Percentiles rank a stretch among this genome's conserved stretches.
Conservation (phyloP, 768 basidiomycete species). For the Naganishia randhawae region DNA sequence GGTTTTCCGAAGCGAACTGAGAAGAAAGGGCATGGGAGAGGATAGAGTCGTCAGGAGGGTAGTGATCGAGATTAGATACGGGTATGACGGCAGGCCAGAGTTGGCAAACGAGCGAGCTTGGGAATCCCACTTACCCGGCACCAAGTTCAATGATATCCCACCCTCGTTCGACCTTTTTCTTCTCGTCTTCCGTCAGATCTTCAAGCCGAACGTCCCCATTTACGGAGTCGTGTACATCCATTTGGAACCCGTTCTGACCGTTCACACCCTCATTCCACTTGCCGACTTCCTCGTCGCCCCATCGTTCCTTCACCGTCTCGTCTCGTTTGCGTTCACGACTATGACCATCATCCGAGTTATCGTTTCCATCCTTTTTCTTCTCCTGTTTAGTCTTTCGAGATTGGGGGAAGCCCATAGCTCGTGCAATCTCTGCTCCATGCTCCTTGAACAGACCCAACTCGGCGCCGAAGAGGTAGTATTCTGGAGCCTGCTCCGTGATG, state of each 20-base stretch:
- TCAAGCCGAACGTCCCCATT: too few species aligned
- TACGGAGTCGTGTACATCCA: constrained; percentile 1
- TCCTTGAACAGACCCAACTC: constrained; percentile 79
- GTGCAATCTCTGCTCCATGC: constrained; percentile 70
- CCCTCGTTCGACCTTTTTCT: constrained; percentile 30
- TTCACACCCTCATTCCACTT: constrained; percentile 55
- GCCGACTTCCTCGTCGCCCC: constrained; percentile 53
- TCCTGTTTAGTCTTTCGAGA: constrained; percentile 12
- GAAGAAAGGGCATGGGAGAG: neutral
- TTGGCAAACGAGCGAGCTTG: neutral
- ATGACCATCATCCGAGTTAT: constrained; percentile 16
- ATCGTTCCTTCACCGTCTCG: constrained; percentile 38
- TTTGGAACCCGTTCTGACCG: constrained; percentile 46
- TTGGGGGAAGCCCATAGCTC: constrained; percentile 61
- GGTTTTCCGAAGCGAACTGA: constrained; percentile 80
- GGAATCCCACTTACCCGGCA: constrained; percentile 67
- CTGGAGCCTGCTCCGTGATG: constrained; percentile 47
- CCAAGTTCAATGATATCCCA: constrained; percentile 80
- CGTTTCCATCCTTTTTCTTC: constrained; percentile 30
- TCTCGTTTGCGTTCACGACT: neutral
- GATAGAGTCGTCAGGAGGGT: neutral
- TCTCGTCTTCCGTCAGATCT: constrained; percentile 4
- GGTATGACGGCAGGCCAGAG: neutral
- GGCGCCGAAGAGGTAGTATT: constrained; percentile 82
- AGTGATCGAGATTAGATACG: constrained; percentile 21